A percentile compares a stretch with the other conserved stretches of the same genome.
Conservation (phyloP, 768 basidiomycete species). For the Gloeopeniophorella convolvens region DNA sequence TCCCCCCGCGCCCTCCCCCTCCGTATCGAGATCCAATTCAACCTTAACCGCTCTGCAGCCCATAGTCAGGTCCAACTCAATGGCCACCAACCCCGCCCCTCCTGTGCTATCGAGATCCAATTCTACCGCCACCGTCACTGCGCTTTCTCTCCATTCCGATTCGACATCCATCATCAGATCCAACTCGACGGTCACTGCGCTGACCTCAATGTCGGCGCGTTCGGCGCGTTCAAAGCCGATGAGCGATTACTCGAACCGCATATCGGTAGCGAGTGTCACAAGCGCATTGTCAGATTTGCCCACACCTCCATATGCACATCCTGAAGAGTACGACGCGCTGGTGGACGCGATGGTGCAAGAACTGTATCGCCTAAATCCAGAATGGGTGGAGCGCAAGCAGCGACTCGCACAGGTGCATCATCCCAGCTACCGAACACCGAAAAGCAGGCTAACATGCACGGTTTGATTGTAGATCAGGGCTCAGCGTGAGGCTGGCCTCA, state of each 20-base stretch:
- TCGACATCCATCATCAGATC: constrained; percentile 10
- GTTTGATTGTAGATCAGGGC: constrained; percentile 15
- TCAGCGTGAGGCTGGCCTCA: constrained; percentile 10
- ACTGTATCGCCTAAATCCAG: constrained; percentile 17
- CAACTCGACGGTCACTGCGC: constrained; percentile 1
- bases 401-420: constrained; percentile 18
- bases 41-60: neutral
- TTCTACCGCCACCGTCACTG: constrained; percentile 8
- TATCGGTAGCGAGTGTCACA: constrained; percentile 4
- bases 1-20: too few relatives aligned
- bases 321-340: constrained; percentile 15
- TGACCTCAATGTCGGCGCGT: constrained; percentile 2
- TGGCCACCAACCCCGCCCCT: neutral
- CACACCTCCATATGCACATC: constrained; percentile 9
- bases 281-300: constrained; percentile 10
- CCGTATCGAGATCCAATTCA: constrained; percentile 3
- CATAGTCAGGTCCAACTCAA: constrained; percentile 11
- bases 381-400: constrained; percentile 19
- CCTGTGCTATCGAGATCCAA: constrained; percentile 7
- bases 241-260: constrained; percentile 10
- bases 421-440: too few relatives aligned
- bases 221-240: constrained; percentile 10
- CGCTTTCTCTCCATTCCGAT: constrained; percentile 13
- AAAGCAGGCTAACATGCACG: too few relatives aligned
- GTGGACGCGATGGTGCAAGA: constrained; percentile 20